These are phyloP conservation scores for Eucalyptus tenuipes DNA, from an alignment of 345 rosid genomes.

Conservation along the genomic window DNA sequence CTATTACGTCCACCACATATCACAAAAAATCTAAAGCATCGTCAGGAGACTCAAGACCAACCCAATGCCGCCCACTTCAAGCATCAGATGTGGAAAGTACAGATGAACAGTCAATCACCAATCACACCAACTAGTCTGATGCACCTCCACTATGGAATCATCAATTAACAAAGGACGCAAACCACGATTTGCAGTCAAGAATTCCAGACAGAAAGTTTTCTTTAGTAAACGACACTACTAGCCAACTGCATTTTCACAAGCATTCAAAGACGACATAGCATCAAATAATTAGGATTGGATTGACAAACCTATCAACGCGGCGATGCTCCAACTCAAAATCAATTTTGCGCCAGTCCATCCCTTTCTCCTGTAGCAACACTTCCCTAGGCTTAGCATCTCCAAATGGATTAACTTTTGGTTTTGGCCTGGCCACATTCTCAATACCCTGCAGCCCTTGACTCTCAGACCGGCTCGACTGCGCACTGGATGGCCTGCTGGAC, in stretches of 20 bases:
- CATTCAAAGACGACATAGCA: background rate
- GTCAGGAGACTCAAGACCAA: background rate
- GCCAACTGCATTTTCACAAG: background rate
- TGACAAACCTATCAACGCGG: conserved; percentile 54
- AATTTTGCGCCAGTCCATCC: conserved; percentile 89
- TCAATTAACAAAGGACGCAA: background rate
- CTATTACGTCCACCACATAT: background rate
- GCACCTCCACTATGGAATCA: background rate
- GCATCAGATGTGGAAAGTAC: background rate
- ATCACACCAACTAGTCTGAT: background rate
- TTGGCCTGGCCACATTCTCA: conserved; percentile 57
- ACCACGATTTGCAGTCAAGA: background rate
- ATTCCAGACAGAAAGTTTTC: background rate
- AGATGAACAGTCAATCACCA: background rate
- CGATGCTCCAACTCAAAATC: conserved; percentile 86
- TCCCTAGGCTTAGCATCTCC: conserved; percentile 97
- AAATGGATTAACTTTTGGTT: conserved; percentile 87
- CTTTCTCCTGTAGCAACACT: conserved; percentile 77
- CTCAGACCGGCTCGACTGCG: conserved; percentile 77
- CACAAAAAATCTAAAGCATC: background rate
- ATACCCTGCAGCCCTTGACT: conserved; percentile 22
- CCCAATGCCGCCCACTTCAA: background rate
- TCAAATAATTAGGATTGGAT: background rate
- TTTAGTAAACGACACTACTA: background rate
- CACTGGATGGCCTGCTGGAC: conserved; percentile 93